phyloP scores from a whole-genome alignment of 306 rosid species.

The Rosa rugosa region DNA sequence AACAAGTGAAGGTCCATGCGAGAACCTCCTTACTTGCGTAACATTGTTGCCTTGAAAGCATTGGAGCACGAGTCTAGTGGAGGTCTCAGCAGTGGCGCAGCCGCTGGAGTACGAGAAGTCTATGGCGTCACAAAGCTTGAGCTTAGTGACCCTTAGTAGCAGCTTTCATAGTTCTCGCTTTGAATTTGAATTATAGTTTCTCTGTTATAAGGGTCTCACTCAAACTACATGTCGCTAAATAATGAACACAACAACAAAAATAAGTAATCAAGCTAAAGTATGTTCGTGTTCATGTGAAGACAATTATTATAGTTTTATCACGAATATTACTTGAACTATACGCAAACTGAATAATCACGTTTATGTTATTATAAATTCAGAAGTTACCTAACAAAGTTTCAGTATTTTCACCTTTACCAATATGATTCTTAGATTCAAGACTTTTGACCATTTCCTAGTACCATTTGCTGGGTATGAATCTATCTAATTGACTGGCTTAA shows the following conservation, averaged over 20 bases:
- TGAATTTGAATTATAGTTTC: not conserved
- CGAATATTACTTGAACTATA: no score
- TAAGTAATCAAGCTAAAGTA: no score
- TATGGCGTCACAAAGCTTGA: no score
- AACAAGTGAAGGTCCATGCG: slow-evolving; percentile 66
- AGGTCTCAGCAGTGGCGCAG: no score
- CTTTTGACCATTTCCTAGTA: not conserved
- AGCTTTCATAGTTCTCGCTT: slow-evolving; percentile 23
- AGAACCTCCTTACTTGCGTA: slow-evolving; percentile 56
- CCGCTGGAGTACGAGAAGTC: no score
- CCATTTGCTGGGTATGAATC: not conserved
- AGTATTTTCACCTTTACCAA: no score
- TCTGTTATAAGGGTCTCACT: not conserved
- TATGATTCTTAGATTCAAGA: not conserved
- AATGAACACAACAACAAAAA: not conserved
- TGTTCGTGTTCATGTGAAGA: no score
- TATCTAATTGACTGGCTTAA: not conserved
- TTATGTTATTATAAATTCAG: no score
- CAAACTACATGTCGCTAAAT: not conserved
- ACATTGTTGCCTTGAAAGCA: not conserved
- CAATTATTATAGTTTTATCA: no score
- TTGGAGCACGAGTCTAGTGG: no score
- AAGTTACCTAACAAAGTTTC: no score
- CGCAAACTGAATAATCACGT: not conserved
- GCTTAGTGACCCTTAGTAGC: no score